These are phyloP conservation scores for Pythium scleroteichum DNA, from an alignment of 352 stramenopile genomes.

Conservation along the genomic window DNA sequence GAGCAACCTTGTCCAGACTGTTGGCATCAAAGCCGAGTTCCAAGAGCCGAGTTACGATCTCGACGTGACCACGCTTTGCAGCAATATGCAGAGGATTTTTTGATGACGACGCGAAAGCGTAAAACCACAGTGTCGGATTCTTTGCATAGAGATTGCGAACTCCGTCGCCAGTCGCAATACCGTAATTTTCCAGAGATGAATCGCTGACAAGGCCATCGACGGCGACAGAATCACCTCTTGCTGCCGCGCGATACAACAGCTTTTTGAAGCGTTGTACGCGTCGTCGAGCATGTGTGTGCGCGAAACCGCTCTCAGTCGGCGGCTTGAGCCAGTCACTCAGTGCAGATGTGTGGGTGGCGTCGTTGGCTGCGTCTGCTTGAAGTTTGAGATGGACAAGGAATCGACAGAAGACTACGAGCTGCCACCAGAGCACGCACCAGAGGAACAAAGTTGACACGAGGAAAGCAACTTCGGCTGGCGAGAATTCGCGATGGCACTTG, in stretches of 20 bases:
- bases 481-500: constrained; percentile 38
- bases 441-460: constrained; percentile 62
- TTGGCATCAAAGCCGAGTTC: constrained; percentile 62
- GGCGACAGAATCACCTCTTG: constrained; percentile 43
- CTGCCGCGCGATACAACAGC: constrained; percentile 58
- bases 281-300: neutral
- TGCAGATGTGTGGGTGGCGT: constrained; percentile 63
- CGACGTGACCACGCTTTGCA: constrained; percentile 49
- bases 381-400: constrained; percentile 80
- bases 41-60: constrained; percentile 64
- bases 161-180: constrained; percentile 29
- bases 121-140: constrained; percentile 58
- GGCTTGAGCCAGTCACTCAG: constrained; percentile 44
- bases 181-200: constrained; percentile 27
- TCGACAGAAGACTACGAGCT: constrained; percentile 70
- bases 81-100: constrained; percentile 83
- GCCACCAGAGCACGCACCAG: constrained; percentile 56
- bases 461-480: constrained; percentile 41
- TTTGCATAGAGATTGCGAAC: constrained; percentile 47
- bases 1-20: constrained; percentile 71
- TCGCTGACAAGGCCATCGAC: constrained; percentile 46
- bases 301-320: constrained; percentile 6
- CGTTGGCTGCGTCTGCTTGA: constrained; percentile 63
- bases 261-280: constrained; percentile 50
- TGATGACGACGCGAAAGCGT: constrained; percentile 57